phyloP scores from a whole-genome alignment of 2,329 filamentous ascomycete genomes.

The Alternaria atra region DNA sequence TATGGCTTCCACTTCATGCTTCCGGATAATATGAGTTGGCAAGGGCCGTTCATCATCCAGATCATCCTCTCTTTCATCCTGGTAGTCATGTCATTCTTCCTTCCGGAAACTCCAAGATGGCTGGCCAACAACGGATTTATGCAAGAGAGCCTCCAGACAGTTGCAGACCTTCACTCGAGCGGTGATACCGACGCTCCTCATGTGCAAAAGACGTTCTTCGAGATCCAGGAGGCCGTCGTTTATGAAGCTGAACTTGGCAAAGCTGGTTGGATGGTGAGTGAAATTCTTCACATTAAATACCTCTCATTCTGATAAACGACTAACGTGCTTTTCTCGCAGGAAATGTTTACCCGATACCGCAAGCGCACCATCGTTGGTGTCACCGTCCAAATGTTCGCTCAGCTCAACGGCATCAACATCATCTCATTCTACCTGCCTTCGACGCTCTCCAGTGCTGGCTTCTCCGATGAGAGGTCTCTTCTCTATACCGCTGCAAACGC shows the following conservation, averaged over 20 bases:
- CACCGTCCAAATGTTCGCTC: no score
- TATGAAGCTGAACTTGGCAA: no score
- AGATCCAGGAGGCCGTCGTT: conserved; percentile 50
- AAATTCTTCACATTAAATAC: no score
- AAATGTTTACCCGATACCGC: no score
- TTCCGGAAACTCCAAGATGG: conserved; percentile 54
- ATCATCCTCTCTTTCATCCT: conserved; percentile 46
- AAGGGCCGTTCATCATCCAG: conserved; percentile 44
- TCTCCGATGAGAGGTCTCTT: conserved; percentile 50
- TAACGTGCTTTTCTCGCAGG: no score
- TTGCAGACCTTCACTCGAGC: conserved; percentile 53
- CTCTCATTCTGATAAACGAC: no score
- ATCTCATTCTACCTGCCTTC: no score
- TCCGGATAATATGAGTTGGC: conserved; percentile 47
- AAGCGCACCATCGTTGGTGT: no score
- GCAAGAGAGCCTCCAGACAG: conserved; percentile 51
- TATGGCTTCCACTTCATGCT: conserved; percentile 52
- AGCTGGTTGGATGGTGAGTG: no score
- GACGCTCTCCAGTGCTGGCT: conserved; percentile 36
- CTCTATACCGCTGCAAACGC: conserved; percentile 55
- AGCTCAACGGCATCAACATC: no score
- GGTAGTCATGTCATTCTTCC: conserved; percentile 49
- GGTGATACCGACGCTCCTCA: conserved; percentile 41
- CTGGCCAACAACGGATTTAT: conserved; percentile 54
- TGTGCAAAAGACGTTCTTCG: conserved; percentile 50